Base-by-base conservation (phyloP, 768 basidiomycete genomes). In the Plicaturopsis crispa region DNA sequence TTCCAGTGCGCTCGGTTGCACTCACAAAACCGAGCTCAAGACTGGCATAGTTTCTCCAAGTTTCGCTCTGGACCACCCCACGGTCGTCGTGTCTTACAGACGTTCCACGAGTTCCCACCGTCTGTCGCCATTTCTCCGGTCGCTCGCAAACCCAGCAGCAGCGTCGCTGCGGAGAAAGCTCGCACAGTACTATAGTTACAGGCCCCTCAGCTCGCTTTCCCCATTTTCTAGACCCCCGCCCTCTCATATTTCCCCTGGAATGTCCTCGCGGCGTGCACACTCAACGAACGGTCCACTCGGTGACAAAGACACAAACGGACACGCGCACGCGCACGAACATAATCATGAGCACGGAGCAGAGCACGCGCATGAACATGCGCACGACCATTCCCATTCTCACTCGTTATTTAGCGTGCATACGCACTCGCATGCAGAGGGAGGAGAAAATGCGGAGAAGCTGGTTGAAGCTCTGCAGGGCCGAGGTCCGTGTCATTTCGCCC, bases 381-480 rank as follows among this genome's bases (percentile, higher is more conserved):
- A 59, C 40, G 53, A 45, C 28, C 70, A 78, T 50, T 52, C 68
- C 2, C 81, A 83, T 56, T 72, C 75, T 4, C 77, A 75, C 43
- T 75, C 77, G 18, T 52, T 81, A 45, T 80, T 82, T 50, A 63
- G 68, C 31, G 41, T 48, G 1, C 83, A 83, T 52, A 72, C 75
- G 10, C 80, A 83, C 52, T 72, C 75, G 14, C 79, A 83, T 52
- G 69, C 62, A 20, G 73, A 78, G 37, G 69, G 72, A 24, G 75
- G 68, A 33, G 73, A 80, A 41, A n/a, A n/a, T n/a, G n/a, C n/a
- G 22, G 80, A 81, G 48, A 69, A 74, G 49, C 73, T 89, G 37
- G 70, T 86, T 36, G 69, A 78, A 24, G 80, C 81, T 1, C 60
- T 86, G 39, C 63, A 75, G 45, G 81, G 84, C 38, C 61, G 69